A percentile compares a stretch with the other conserved stretches of the same genome.
Conservation (phyloP, 768 basidiomycete species). For the Amanita subjunquillea region DNA sequence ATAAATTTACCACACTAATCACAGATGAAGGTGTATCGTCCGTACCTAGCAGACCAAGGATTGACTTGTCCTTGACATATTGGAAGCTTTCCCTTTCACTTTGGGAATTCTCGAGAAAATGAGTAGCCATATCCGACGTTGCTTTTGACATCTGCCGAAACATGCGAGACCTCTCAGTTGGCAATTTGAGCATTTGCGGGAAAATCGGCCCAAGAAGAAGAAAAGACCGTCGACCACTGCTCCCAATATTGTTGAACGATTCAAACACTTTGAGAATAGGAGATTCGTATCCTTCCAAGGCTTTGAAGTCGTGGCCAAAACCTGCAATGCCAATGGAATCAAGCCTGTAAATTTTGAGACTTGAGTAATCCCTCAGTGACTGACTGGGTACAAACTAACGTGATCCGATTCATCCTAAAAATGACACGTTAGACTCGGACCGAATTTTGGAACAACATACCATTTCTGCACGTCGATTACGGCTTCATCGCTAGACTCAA, state of each 20-base stretch:
- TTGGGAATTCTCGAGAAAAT: constrained; percentile 25
- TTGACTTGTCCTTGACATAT: constrained; percentile 24
- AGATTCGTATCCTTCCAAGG: constrained; percentile 27
- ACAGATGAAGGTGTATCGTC: neutral
- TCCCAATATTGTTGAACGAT: constrained; percentile 16
- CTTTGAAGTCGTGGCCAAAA: constrained; percentile 46
- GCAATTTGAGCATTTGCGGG: constrained; percentile 24
- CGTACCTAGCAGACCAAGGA: constrained; percentile 26
- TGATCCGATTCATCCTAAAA: constrained; percentile 33
- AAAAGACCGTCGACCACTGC: constrained; percentile 16
- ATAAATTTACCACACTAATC: neutral
- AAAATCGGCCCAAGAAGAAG: constrained; percentile 25
- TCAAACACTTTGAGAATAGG: constrained; percentile 31
- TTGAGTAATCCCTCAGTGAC: no score
- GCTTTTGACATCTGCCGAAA: constrained; percentile 21
- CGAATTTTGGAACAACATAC: constrained; percentile 12
- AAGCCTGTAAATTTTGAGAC: constrained; percentile 21
- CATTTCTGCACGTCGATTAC: constrained; percentile 40
- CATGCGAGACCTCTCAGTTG: constrained; percentile 22
- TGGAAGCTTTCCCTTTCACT: constrained; percentile 18
- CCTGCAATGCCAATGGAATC: constrained; percentile 51
- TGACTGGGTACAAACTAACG: constrained; percentile 16
- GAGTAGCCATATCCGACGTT: constrained; percentile 28
- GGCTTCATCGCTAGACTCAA: constrained; percentile 17
- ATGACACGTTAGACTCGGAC: neutral